Conservation (phyloP, 2,329 filamentous ascomycete species). For the Fusarium poae region DNA sequence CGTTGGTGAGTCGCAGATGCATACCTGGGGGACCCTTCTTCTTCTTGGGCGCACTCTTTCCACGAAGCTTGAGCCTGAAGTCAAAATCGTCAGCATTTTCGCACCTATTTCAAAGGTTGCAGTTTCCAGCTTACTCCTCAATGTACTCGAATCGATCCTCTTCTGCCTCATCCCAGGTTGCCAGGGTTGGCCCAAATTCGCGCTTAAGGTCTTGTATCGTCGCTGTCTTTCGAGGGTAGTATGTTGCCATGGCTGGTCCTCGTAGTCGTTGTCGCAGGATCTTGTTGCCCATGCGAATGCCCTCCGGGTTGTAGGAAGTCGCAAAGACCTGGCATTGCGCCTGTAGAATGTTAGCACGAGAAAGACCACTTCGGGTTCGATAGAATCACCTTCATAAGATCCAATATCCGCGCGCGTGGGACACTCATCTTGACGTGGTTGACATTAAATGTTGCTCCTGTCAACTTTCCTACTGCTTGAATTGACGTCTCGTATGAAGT, state of each 20-base stretch:
- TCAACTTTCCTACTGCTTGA: slow-evolving; percentile 49
- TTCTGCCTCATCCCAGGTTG: slow-evolving; percentile 80
- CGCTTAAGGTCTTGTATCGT: slow-evolving; percentile 81
- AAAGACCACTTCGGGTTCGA: not conserved
- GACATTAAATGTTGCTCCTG: slow-evolving; percentile 39
- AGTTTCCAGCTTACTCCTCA: slow-evolving; percentile 65
- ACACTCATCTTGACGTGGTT: slow-evolving; percentile 68
- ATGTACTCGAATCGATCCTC: slow-evolving; percentile 84
- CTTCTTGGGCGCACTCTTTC: slow-evolving; percentile 91
- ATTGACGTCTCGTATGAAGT: slow-evolving; percentile 47
- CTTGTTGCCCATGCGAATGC: slow-evolving; percentile 88
- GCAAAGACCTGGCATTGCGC: slow-evolving; percentile 92
- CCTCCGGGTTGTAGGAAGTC: slow-evolving; percentile 88
- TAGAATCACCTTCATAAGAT: slow-evolving; percentile 79
- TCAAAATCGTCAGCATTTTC: slow-evolving; percentile 49
- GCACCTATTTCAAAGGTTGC: not conserved
- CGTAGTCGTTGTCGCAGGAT: slow-evolving; percentile 88
- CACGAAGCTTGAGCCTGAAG: slow-evolving; percentile 77
- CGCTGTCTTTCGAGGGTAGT: slow-evolving; percentile 84
- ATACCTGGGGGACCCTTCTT: slow-evolving; percentile 70
- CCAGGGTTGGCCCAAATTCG: slow-evolving; percentile 74
- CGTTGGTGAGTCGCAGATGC: slow-evolving; percentile 11
- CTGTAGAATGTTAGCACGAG: slow-evolving; percentile 61
- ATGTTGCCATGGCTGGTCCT: slow-evolving; percentile 85
- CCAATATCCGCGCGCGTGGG: slow-evolving; percentile 71